Percentiles rank a stretch among this genome's conserved stretches.
These are phyloP conservation scores for Cruciata laevipes DNA, from an alignment of 257 asterid species.

Conservation along the genomic window DNA sequence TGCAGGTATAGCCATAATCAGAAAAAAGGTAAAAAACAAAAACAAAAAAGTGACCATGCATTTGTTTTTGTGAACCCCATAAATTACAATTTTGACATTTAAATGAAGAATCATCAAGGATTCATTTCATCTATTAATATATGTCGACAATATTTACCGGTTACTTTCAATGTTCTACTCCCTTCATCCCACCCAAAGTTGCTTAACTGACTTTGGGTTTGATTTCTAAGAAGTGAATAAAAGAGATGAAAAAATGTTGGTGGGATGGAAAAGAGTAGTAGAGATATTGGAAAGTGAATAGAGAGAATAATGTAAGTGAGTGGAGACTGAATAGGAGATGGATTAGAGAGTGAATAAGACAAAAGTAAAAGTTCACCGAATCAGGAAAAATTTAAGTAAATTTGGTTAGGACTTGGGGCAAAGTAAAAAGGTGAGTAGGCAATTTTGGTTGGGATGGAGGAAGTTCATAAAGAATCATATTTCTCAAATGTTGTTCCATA, in stretches of 20 bases:
- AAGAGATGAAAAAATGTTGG: background rate
- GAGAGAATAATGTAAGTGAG: too few relatives aligned
- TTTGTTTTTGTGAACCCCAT: background rate
- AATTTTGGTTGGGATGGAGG: too few relatives aligned
- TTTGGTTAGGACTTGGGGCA: too few relatives aligned
- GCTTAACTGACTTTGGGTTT: background rate
- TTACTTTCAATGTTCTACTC: background rate
- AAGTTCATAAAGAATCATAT: too few relatives aligned
- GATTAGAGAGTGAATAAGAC: too few relatives aligned
- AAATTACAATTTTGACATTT: background rate
- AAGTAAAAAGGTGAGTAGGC: too few relatives aligned
- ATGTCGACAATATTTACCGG: background rate
- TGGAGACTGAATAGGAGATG: too few relatives aligned
- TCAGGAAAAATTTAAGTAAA: too few relatives aligned
- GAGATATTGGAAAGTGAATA: too few relatives aligned
- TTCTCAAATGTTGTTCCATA: background rate
- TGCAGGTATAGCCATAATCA: slow-evolving; percentile 31
- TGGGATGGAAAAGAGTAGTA: background rate
- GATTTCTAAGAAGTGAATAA: background rate
- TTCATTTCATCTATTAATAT: background rate
- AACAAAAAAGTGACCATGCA: background rate
- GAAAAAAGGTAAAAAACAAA: background rate
- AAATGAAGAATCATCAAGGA: background rate
- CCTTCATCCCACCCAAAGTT: background rate
- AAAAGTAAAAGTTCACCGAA: too few relatives aligned